Base-by-base conservation (phyloP, 176 grass and related monocot species). In the Oryza longistaminata region DNA sequence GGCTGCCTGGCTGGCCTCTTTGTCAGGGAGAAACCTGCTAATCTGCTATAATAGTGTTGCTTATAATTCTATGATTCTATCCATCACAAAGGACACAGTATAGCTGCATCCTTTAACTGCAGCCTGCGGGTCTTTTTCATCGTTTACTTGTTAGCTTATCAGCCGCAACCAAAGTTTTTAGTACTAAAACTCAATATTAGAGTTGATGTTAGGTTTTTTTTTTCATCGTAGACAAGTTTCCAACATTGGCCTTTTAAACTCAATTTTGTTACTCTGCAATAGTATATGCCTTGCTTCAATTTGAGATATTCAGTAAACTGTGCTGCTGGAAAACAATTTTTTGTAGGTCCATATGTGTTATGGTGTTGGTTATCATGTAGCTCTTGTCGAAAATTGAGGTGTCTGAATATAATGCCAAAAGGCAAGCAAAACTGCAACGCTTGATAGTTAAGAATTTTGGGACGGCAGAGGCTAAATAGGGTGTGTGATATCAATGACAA, bases 231-330 rank as follows among this genome's bases (percentile, higher is more conserved):
- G 7, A 2, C 42, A 43, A 43, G 2, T 43, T 43, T 43, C 42
- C 9, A 43, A 10, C 42, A 43, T 43, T 43, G 8, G 42, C 29
- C 0, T 43, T 43, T 10, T 43, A 43, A 43, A 43, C 9, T 43
- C 42, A 43, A 43, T 43, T 10, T 43, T 43, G 7, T 75, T 69
- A 70, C 44, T 62, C 58, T 35, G 60, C 43, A 67, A 7, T 9
- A 34, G 73, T 52, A 83, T 86, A 83, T 87, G 73, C 58, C 37
- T 90, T 90, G 80, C 84, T 90, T 90, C 58, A 62, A n/a, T 62
- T 62, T 61, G 19, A 61, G 9, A 3, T 14, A 1, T 24, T 53
- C 42, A 55, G 16, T 52, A 73, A 77, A 60, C 73, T 73, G 27
- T 55, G 68, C 70, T 65, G 60, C 70, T 65, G 66, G 42, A 77